Evolutionary conservation across 768 basidiomycete species (phyloP), one percentile per base, ranked within the genome.

Genomic region (Pisolithus marmoratus): DNA sequence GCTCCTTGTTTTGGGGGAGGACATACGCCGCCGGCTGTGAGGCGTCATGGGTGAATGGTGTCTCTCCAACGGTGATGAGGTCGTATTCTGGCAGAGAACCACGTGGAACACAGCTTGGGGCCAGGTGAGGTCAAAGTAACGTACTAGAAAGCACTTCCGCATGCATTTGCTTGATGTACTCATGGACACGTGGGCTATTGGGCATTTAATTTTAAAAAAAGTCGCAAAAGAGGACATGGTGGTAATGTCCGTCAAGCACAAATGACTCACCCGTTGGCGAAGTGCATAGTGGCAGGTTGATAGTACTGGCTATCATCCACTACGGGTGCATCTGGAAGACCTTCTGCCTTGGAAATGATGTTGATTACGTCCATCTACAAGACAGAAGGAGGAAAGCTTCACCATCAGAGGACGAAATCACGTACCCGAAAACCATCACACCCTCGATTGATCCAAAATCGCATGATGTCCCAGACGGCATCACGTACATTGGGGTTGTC

Each of bases 351-450:
- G 17, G 82, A 84, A 24, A 85, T 79, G 47, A 81, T 62, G 63
- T 87, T 84, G 66, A 87, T 87, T 45, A 83, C 80, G 50, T 86
- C 84, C 82, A 83, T 83, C 83, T 82, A 55, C 26, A 50, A 48
- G 40, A 9, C 26, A 34, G 46, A 36, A 45, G 40, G 3, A 15
- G 20, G 20, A 26, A 12, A 8, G 36, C 38, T 48, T 50, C 24
- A 49, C 53, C 48, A 4, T 20, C 9, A 37, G 11, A 37, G 11
- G 46, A 38, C 34, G 40, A 34, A 15, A 40, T 45, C 56, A 68
- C 81, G 50, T 58, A 88, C 82, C 20, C 85, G 71, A 65, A 90
- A 90, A 2, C 87, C 88, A 54, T 88, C 85, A 54, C 83, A 82
- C 1, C 88, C 87, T 46, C 81, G 71, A 49, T 81, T 75, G n/a